These are phyloP conservation scores for Microcyclosporella mali DNA, from an alignment of 2,329 filamentous ascomycete species.

Conservation along the genomic window DNA sequence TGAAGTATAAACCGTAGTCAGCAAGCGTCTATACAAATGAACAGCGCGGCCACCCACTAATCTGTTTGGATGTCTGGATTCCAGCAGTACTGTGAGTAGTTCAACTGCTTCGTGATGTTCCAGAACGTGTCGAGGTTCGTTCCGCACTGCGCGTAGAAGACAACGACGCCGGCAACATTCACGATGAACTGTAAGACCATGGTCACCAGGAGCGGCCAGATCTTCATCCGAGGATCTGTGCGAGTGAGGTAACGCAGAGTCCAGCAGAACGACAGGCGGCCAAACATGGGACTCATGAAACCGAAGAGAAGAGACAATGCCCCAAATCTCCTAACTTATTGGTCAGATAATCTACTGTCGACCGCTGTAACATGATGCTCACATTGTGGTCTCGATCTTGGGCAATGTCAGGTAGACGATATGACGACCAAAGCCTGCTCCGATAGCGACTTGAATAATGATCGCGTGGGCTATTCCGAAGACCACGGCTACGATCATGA, in stretches of 20 bases:
- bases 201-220: slow-evolving; percentile 25
- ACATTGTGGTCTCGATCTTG: slow-evolving; percentile 14
- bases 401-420: slow-evolving; percentile 17
- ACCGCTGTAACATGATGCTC: not conserved
- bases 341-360: not conserved
- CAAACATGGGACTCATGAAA: slow-evolving; percentile 24
- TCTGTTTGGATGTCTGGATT: slow-evolving; percentile 18
- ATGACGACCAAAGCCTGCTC: slow-evolving; percentile 25
- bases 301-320: slow-evolving; percentile 20
- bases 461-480: slow-evolving; percentile 22
- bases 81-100: slow-evolving; percentile 17
- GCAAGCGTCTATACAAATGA: slow-evolving; percentile 4
- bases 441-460: slow-evolving; percentile 16
- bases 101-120: slow-evolving; percentile 16
- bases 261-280: slow-evolving; percentile 25
- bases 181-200: slow-evolving; percentile 24
- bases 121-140: slow-evolving; percentile 19
- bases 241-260: slow-evolving; percentile 26
- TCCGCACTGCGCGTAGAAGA: slow-evolving; percentile 26
- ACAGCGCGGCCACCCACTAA: not conserved
- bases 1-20: not conserved
- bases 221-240: slow-evolving; percentile 21
- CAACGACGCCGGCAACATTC: slow-evolving; percentile 20
- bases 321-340: slow-evolving; percentile 13
- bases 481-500: slow-evolving; percentile 23